A percentile compares a stretch with the other conserved stretches of the same genome.
Conservation (phyloP, 1,284 basidiomycete genomes). For the Cystobasidiaceae sp. region DNA sequence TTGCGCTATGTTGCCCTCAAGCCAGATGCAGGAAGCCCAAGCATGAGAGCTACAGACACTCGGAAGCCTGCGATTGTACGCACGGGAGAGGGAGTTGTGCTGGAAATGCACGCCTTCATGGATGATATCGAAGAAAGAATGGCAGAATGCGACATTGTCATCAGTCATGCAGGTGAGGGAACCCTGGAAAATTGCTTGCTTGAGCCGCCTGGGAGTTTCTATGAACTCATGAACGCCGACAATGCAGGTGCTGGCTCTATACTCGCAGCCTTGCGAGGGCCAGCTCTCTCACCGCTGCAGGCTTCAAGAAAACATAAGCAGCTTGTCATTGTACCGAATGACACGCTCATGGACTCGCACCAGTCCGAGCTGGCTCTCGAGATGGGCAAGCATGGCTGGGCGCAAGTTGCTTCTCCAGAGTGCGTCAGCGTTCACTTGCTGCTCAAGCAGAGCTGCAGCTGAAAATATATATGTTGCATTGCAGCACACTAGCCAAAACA, state of each 20-base stretch:
- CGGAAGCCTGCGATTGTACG: constrained; percentile 41
- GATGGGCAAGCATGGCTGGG: constrained; percentile 56
- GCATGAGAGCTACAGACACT: constrained; percentile 41
- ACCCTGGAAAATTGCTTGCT: not conserved
- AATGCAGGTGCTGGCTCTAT: constrained; percentile 97
- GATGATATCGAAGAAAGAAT: constrained; percentile 63
- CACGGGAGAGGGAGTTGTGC: constrained; percentile 51
- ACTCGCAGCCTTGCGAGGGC: constrained; percentile 67
- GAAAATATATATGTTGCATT: not conserved
- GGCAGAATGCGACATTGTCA: constrained; percentile 64
- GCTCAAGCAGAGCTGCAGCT: not conserved
- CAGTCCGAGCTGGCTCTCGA: constrained; percentile 80
- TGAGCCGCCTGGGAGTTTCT: not conserved
- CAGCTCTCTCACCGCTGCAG: not conserved
- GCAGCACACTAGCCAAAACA: constrained; percentile 5
- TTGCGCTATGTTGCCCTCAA: constrained; percentile 31
- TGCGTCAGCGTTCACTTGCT: no score
- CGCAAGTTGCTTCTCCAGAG: constrained; percentile 25
- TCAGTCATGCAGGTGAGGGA: constrained; percentile 82
- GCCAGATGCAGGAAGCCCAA: constrained; percentile 38
- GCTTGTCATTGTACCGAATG: constrained; percentile 83
- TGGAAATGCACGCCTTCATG: constrained; percentile 68
- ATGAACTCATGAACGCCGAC: constrained; percentile 5
- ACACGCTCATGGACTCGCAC: constrained; percentile 84
- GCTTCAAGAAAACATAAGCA: constrained; percentile 52